Percentiles rank a stretch among this genome's conserved stretches.
Conservation (phyloP, 257 asterid genomes). For the Oldenlandia corymbosa region DNA sequence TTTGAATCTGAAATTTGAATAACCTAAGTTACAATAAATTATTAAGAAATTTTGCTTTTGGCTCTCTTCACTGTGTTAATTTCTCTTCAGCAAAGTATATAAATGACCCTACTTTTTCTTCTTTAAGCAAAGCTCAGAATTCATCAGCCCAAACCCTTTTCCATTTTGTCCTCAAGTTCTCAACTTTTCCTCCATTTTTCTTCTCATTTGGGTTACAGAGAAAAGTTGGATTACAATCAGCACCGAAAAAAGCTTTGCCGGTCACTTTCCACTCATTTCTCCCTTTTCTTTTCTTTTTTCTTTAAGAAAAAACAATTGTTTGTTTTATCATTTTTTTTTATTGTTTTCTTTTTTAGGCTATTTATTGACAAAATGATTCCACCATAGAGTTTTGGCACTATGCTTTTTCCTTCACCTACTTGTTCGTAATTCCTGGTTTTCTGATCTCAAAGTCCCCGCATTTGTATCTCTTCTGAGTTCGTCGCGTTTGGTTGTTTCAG, state of each 20-base stretch:
- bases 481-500: slow-evolving; percentile 1
- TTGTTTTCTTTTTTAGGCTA: background rate
- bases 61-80: too few relatives aligned
- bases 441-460: slow-evolving; percentile 21
- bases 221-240: slow-evolving; percentile 23
- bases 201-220: slow-evolving; percentile 16
- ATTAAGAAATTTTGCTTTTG: too few relatives aligned
- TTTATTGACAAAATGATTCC: slow-evolving; percentile 15
- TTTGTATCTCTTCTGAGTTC: slow-evolving; percentile 1
- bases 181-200: background rate
- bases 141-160: background rate
- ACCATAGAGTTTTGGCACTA: slow-evolving; percentile 3
- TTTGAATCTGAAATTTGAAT: too few relatives aligned
- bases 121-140: background rate
- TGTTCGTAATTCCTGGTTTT: slow-evolving; percentile 22
- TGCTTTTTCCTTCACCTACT: slow-evolving; percentile 21
- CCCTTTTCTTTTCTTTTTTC: slow-evolving; percentile 11
- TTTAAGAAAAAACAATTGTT: background rate
- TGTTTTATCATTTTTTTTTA: background rate
- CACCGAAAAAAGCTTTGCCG: slow-evolving; percentile 30
- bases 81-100: too few relatives aligned
- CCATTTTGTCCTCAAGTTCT: slow-evolving; percentile 1
- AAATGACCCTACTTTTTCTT: background rate
- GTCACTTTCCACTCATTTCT: slow-evolving; percentile 37
- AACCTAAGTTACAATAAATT: too few relatives aligned